Conservation (phyloP, 352 stramenopile genomes). For the Phytophthora pinifolia region DNA sequence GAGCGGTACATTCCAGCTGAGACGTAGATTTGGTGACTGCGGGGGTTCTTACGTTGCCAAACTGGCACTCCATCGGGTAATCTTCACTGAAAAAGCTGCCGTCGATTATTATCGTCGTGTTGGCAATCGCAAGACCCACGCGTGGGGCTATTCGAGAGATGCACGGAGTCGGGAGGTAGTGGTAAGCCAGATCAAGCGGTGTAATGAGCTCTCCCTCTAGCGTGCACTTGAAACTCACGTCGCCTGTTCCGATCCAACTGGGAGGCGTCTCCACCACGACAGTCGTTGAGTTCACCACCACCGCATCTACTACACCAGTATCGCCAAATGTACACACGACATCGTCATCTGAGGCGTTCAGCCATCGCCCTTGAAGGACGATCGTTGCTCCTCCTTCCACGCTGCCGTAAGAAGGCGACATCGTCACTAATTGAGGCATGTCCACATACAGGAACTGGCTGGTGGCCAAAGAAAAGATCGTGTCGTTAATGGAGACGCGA, state of each 20-base stretch:
- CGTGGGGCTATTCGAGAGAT: slow-evolving; percentile 23
- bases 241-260: slow-evolving; percentile 7
- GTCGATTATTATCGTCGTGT: slow-evolving; percentile 26
- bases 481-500: slow-evolving; percentile 24
- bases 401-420: slow-evolving; percentile 30
- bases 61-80: slow-evolving; percentile 31
- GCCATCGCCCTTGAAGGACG: slow-evolving; percentile 20
- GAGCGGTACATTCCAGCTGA: slow-evolving; percentile 30
- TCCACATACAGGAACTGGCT: slow-evolving; percentile 30
- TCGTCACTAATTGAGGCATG: slow-evolving; percentile 14
- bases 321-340: slow-evolving; percentile 37
- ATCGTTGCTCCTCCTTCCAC: slow-evolving; percentile 29
- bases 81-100: slow-evolving; percentile 35
- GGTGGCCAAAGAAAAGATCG: slow-evolving; percentile 22
- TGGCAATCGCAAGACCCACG: slow-evolving; percentile 19
- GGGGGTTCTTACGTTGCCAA: slow-evolving; percentile 22
- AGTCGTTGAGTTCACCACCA: slow-evolving; percentile 24
- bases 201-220: slow-evolving; percentile 29
- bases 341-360: slow-evolving; percentile 24
- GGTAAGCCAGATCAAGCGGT: slow-evolving; percentile 18
- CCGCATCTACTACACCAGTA: background rate
- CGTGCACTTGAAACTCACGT: slow-evolving; percentile 25
- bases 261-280: slow-evolving; percentile 16
- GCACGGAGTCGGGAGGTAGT: slow-evolving; percentile 25
- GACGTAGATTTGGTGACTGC: slow-evolving; percentile 24